Evolutionary conservation across 2,329 filamentous ascomycete genomes (phyloP).

Genomic region (Diaporthe citrichinensis): DNA sequence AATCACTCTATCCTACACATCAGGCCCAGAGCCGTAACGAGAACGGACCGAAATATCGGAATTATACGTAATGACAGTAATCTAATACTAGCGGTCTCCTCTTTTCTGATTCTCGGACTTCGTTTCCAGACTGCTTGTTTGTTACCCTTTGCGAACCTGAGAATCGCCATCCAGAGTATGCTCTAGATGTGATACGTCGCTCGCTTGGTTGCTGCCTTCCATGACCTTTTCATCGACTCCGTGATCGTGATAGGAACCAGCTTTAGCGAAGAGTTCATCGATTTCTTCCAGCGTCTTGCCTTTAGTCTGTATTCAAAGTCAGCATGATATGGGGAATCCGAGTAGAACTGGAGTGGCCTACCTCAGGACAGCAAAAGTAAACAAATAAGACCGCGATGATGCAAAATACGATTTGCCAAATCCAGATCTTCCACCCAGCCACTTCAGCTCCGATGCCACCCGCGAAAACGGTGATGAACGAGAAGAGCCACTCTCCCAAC

Average conservation of each 20-base stretch:
- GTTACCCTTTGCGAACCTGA: not conserved
- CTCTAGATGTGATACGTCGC: not conserved
- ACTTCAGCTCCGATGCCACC: conserved; percentile 7
- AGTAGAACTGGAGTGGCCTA: no score
- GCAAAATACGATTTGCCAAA: conserved; percentile 8
- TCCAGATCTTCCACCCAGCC: conserved; percentile 10
- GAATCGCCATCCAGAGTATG: not conserved
- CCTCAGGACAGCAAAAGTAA: conserved; percentile 15
- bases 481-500: conserved; percentile 10
- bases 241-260: not conserved
- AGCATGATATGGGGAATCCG: no score
- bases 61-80: no score
- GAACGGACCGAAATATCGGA: rapidly evolving
- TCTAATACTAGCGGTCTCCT: not conserved
- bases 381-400: not conserved
- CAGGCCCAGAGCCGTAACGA: not conserved
- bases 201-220: conserved; percentile 7
- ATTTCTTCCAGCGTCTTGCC: not conserved
- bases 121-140: rapidly evolving
- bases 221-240: not conserved
- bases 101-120: not conserved
- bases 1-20: not conserved
- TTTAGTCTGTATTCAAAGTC: not conserved
- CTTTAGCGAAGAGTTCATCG: not conserved
- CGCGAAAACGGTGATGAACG: not conserved